A percentile compares a stretch with the other conserved stretches of the same genome.
phyloP scores from a whole-genome alignment of 2,329 filamentous ascomycete genomes.

The Amphichorda felina region DNA sequence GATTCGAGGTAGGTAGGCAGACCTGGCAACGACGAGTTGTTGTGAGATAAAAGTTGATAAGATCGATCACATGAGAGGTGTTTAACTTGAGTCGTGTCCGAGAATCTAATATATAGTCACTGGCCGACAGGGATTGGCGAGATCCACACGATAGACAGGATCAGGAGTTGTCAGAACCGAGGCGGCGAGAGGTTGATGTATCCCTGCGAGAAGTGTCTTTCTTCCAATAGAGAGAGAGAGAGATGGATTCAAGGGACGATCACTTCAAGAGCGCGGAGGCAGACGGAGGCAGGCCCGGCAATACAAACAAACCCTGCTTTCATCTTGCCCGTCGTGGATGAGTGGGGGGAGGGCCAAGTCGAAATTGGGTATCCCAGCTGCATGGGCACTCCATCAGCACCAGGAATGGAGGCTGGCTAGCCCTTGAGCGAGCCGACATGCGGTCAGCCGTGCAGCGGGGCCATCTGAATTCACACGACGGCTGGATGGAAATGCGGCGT shows the following conservation, averaged over 20 bases:
- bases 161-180: no score
- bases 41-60: not conserved
- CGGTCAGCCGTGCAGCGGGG: no score
- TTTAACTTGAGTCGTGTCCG: no score
- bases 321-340: conserved; percentile 1
- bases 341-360: not conserved
- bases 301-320: not conserved
- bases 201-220: not conserved
- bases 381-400: conserved; percentile 1
- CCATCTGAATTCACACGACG: no score
- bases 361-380: not conserved
- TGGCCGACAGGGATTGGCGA: not conserved
- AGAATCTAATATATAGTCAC: not conserved
- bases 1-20: not conserved
- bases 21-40: no score
- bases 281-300: not conserved
- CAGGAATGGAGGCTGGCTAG: not conserved
- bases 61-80: not conserved
- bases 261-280: not conserved
- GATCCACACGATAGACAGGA: no score
- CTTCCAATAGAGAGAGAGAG: not conserved
- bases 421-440: not conserved
- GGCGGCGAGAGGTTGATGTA: not conserved
- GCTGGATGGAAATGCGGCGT: no score
- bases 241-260: not conserved